Evolutionary conservation across 306 rosid species (phyloP).

Genomic region (Dalbergia cultrata): DNA sequence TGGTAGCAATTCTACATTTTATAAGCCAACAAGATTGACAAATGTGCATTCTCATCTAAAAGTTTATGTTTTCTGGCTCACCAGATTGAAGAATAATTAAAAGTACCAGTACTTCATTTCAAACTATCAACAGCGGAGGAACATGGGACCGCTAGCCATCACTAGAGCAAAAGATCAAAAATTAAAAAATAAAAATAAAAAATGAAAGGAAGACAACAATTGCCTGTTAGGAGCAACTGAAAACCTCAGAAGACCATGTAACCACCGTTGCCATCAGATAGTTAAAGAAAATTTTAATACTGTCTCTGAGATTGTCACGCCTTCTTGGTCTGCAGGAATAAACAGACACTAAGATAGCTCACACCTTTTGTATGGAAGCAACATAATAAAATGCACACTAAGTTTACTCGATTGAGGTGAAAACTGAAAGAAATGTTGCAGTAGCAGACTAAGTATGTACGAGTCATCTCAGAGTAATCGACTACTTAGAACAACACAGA

Average conservation of each 20-base stretch:
- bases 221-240: slow-evolving; percentile 25
- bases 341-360: slow-evolving; percentile 18
- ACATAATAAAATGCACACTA: neutral
- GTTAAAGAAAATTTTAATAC: slow-evolving; percentile 37
- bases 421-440: slow-evolving; percentile 25
- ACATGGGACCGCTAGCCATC: slow-evolving; percentile 21
- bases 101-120: slow-evolving; percentile 19
- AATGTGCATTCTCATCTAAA: neutral
- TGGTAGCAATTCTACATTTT: slow-evolving; percentile 21
- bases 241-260: slow-evolving; percentile 45
- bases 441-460: neutral
- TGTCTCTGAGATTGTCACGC: slow-evolving; percentile 37
- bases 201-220: slow-evolving; percentile 6
- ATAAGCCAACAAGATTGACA: neutral
- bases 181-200: too few relatives aligned
- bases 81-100: slow-evolving; percentile 33
- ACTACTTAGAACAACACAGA: neutral
- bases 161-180: neutral
- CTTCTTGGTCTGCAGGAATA: slow-evolving; percentile 65
- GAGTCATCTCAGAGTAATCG: too few relatives aligned
- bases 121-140: neutral
- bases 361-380: slow-evolving; percentile 7
- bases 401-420: neutral
- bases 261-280: slow-evolving; percentile 40
- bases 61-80: slow-evolving; percentile 36